phyloP scores from a whole-genome alignment of 2,329 filamentous ascomycete genomes.

The Pestalotiopsis sp. region DNA sequence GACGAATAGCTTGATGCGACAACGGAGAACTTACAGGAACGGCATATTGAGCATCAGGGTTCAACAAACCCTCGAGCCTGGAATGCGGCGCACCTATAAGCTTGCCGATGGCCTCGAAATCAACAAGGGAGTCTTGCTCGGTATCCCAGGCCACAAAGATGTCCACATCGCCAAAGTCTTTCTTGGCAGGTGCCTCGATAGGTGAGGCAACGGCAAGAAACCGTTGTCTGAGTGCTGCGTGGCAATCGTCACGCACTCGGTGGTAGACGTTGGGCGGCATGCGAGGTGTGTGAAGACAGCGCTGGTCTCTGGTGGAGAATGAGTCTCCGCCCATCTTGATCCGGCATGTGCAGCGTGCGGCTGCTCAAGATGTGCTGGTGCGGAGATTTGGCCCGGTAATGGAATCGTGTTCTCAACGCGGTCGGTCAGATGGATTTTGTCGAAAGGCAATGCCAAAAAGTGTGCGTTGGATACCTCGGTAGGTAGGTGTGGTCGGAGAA shows the following conservation, averaged over 20 bases:
- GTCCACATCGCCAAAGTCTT: conserved; percentile 10
- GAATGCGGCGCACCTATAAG: conserved; percentile 7
- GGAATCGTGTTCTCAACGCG: no score
- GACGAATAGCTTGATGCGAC: not conserved
- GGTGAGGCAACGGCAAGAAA: conserved; percentile 11
- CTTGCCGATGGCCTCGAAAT: conserved; percentile 3
- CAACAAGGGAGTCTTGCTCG: not conserved
- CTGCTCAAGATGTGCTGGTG: no score
- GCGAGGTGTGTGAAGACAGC: conserved; percentile 1
- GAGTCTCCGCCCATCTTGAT: conserved; percentile 7
- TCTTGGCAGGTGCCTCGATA: conserved; percentile 5
- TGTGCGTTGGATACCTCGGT: no score
- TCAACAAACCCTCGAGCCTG: not conserved
- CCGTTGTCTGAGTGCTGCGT: conserved; percentile 2
- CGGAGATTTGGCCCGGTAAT: no score
- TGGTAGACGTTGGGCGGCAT: conserved; percentile 11
- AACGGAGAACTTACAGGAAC: not conserved
- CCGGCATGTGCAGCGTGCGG: not conserved
- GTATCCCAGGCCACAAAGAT: conserved; percentile 11
- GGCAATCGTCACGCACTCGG: not conserved
- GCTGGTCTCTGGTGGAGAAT: not conserved
- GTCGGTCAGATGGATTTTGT: no score
- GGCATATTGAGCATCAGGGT: not conserved
- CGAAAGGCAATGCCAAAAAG: no score
- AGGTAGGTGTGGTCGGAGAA: no score